Evolutionary conservation across 2,329 filamentous ascomycete genomes (phyloP).

Genomic region (Arthrocladium fulminans): DNA sequence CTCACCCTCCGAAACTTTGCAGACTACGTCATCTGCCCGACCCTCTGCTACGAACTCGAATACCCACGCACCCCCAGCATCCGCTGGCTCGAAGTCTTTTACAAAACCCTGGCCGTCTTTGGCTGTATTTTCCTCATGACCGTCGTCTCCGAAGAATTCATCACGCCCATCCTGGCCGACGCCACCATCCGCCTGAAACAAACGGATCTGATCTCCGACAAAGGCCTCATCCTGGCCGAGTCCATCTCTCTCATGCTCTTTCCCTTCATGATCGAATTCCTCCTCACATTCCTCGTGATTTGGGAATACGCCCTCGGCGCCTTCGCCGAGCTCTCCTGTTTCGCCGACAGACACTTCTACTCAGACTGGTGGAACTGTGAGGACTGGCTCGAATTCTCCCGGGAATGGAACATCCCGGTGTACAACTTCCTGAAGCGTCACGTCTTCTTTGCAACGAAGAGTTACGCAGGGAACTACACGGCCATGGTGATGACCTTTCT

Average conservation of each 20-base stretch:
- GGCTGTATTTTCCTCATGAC: constrained; percentile 94
- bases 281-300: constrained; percentile 94
- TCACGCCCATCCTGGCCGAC: constrained; percentile 76
- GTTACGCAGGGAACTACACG: constrained; percentile 63
- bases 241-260: constrained; percentile 86
- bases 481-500: constrained; percentile 89
- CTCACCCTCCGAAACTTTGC: constrained; percentile 71
- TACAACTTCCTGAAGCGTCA: constrained; percentile 92
- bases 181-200: constrained; percentile 50
- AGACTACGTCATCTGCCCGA: constrained; percentile 87
- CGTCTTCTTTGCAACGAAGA: constrained; percentile 76
- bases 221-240: constrained; percentile 72
- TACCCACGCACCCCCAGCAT: constrained; percentile 73
- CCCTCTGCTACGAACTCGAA: constrained; percentile 93
- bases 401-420: constrained; percentile 96
- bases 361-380: constrained; percentile 59
- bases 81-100: constrained; percentile 70
- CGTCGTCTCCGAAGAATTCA: constrained; percentile 86
- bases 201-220: constrained; percentile 49
- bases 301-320: constrained; percentile 95
- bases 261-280: constrained; percentile 92
- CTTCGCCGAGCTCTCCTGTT: constrained; percentile 87
- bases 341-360: constrained; percentile 93
- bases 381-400: constrained; percentile 73
- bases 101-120: constrained; percentile 82